Percentiles rank a stretch among this genome's conserved stretches.
phyloP scores from a whole-genome alignment of 306 rosid species.

The Citrullus mucosospermus region DNA sequence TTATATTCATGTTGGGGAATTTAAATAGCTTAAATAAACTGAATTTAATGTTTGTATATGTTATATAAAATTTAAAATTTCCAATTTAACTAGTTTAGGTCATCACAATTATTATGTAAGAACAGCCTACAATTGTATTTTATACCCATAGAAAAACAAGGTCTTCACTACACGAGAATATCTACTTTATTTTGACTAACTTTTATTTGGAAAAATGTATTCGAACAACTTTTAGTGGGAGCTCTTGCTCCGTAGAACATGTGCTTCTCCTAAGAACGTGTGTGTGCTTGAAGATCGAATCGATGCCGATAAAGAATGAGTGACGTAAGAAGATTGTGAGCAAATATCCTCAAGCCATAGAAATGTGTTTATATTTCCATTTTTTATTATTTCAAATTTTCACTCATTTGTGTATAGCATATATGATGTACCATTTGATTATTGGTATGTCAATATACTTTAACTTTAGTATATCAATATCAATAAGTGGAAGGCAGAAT shows the following conservation, averaged over 20 bases:
- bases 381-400: no score
- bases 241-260: neutral
- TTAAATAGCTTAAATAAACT: no score
- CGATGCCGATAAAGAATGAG: neutral
- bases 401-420: no score
- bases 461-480: no score
- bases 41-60: no score
- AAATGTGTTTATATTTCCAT: neutral
- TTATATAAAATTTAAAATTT: no score
- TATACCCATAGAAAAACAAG: neutral
- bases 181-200: constrained; percentile 1
- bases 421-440: no score
- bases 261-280: neutral
- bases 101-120: neutral
- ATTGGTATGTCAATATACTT: no score
- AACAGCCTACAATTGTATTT: neutral
- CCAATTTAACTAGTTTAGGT: no score
- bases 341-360: neutral
- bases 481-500: no score
- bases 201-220: neutral
- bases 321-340: neutral
- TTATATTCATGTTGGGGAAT: no score
- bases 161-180: neutral
- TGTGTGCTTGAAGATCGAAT: neutral
- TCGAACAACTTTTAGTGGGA: neutral